Evolutionary conservation across 345 rosid genomes (phyloP).

Genomic region (Salix suchowensis): DNA sequence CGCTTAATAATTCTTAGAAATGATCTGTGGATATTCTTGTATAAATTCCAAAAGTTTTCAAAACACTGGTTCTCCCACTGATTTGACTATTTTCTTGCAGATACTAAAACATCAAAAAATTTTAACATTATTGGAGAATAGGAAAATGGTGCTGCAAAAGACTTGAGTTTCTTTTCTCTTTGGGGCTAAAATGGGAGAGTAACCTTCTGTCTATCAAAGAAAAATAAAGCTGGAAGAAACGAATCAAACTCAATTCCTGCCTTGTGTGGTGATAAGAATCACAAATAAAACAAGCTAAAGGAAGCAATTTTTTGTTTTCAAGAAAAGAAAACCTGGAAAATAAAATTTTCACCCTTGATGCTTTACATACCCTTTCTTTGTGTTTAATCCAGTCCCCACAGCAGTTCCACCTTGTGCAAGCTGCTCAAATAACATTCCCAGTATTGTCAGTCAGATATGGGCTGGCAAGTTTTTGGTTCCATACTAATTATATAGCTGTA

Average conservation of each 20-base stretch:
- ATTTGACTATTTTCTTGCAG: background rate
- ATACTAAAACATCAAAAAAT: background rate
- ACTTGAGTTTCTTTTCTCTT: background rate
- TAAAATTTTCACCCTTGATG: constrained; percentile 4
- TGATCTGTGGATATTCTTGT: background rate
- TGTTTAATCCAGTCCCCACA: constrained; percentile 96
- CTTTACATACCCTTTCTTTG: constrained; percentile 78
- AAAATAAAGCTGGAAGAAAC: background rate
- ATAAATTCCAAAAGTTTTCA: background rate
- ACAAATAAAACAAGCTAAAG: background rate
- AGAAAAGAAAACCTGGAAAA: background rate
- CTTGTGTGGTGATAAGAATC: background rate
- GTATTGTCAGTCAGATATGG: background rate
- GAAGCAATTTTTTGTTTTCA: background rate
- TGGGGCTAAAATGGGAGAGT: background rate
- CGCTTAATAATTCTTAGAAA: background rate
- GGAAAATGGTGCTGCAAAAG: background rate
- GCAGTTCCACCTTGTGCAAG: constrained; percentile 99
- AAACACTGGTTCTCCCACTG: background rate
- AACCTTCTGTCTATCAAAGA: background rate
- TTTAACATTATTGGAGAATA: too few species aligned
- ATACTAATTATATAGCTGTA: too few species aligned
- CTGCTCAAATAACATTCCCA: constrained; percentile 43
- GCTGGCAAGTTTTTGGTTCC: too few species aligned
- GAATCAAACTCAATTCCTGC: background rate